These are phyloP conservation scores for Penicillium sp. DNA, from an alignment of 2,329 filamentous ascomycete species.

Conservation along the genomic window DNA sequence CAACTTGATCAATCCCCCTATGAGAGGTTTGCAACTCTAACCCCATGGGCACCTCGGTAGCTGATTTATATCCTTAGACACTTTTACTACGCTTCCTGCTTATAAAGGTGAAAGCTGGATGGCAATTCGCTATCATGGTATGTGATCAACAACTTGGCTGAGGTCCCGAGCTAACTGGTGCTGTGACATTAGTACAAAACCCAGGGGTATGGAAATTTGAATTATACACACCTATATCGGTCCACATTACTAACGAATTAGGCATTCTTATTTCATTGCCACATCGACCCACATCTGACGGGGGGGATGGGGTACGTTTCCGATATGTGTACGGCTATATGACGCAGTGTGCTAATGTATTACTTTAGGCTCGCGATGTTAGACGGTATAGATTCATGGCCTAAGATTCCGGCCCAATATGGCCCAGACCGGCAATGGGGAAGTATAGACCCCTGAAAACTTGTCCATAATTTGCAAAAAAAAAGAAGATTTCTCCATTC, in stretches of 20 bases:
- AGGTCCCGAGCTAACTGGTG: conserved; percentile 40
- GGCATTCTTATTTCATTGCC: conserved; percentile 53
- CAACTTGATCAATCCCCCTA: conserved; percentile 10
- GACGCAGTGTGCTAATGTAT: not conserved
- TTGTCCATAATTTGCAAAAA: too few relatives aligned
- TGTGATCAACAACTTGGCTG: conserved; percentile 6
- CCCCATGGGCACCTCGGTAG: not conserved
- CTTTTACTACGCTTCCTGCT: conserved; percentile 40
- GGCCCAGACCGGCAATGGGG: not conserved
- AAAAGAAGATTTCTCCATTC: too few relatives aligned
- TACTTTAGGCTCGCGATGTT: not conserved
- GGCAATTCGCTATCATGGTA: conserved; percentile 47
- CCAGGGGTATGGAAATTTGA: not conserved
- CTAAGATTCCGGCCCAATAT: not conserved
- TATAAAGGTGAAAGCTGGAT: conserved; percentile 40
- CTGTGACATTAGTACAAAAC: not conserved
- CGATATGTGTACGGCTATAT: not conserved
- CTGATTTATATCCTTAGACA: conserved; percentile 40
- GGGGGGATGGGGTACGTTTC: conserved; percentile 44
- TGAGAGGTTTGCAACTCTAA: conserved; percentile 30
- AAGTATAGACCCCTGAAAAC: not conserved
- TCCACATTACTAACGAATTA: not conserved
- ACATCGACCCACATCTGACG: conserved; percentile 50
- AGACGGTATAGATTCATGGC: conserved; percentile 2
- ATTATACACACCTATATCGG: not conserved